Evolutionary conservation across 1,284 basidiomycete genomes (phyloP).

Genomic region (Cutaneotrichosporon sp.): DNA sequence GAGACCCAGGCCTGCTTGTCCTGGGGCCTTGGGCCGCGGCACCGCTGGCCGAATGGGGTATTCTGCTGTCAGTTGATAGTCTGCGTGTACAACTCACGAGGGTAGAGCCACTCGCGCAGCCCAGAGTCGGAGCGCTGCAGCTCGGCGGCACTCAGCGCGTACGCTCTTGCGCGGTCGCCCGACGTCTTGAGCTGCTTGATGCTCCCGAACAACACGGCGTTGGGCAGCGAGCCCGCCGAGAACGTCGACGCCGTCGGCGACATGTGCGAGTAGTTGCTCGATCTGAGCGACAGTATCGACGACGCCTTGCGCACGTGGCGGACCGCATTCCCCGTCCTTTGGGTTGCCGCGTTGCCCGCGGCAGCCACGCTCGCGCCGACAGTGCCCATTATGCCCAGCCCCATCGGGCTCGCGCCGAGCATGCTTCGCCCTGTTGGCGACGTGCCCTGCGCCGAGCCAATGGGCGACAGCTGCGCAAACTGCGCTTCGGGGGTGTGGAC

Average conservation of each 20-base stretch:
- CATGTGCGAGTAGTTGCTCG: slow-evolving; percentile 29
- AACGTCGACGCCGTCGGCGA: slow-evolving; percentile 30
- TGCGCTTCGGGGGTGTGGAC: slow-evolving; percentile 3
- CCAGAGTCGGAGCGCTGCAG: slow-evolving; percentile 75
- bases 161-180: slow-evolving; percentile 72
- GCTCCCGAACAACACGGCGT: slow-evolving; percentile 73
- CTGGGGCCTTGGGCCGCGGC: slow-evolving; percentile 1
- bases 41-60: not conserved
- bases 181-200: slow-evolving; percentile 64
- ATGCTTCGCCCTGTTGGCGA: slow-evolving; percentile 3
- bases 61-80: slow-evolving; percentile 12
- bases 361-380: slow-evolving; percentile 5
- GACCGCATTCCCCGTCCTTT: slow-evolving; percentile 9
- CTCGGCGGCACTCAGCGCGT: slow-evolving; percentile 82
- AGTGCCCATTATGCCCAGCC: slow-evolving; percentile 7
- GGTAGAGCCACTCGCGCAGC: slow-evolving; percentile 70
- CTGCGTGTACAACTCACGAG: slow-evolving; percentile 56
- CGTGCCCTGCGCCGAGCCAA: not conserved
- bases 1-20: slow-evolving; percentile 9
- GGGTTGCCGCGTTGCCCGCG: slow-evolving; percentile 1
- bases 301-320: slow-evolving; percentile 30
- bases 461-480: slow-evolving; percentile 14
- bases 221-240: slow-evolving; percentile 60
- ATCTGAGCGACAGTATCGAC: slow-evolving; percentile 34
- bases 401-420: slow-evolving; percentile 5